These are phyloP conservation scores for Phytophthora cryptogea DNA, from an alignment of 352 stramenopile genomes.

Conservation along the genomic window DNA sequence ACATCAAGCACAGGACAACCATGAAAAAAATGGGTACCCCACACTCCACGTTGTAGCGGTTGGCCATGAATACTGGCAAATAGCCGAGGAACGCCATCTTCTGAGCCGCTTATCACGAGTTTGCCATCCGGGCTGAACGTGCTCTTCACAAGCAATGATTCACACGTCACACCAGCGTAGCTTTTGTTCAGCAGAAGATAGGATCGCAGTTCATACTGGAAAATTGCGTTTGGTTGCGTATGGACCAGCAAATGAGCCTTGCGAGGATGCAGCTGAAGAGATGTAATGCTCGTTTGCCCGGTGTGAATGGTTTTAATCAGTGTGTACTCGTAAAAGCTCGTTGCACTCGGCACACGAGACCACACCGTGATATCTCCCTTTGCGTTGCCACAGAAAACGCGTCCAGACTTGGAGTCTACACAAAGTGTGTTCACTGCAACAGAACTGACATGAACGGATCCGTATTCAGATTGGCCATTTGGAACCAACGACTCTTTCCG, in stretches of 20 bases:
- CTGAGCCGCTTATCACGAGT: conserved; percentile 60
- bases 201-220: conserved; percentile 77
- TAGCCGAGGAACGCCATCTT: conserved; percentile 62
- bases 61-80: conserved; percentile 62
- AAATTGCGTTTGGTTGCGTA: conserved; percentile 58
- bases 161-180: conserved; percentile 54
- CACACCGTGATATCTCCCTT: conserved; percentile 57
- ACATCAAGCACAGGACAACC: conserved; percentile 56
- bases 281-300: conserved; percentile 53
- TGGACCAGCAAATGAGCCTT: conserved; percentile 72
- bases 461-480: conserved; percentile 21
- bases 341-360: conserved; percentile 12
- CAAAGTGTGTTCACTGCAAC: conserved; percentile 56
- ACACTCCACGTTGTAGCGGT: conserved; percentile 48
- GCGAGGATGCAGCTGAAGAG: conserved; percentile 61
- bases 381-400: conserved; percentile 67
- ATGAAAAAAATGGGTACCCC: conserved; percentile 63
- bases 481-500: conserved; percentile 31
- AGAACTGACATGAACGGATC: conserved; percentile 30
- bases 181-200: conserved; percentile 78
- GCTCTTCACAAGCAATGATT: conserved; percentile 53
- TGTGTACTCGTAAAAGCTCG: conserved; percentile 31
- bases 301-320: conserved; percentile 59
- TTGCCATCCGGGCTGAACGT: conserved; percentile 70
- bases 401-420: conserved; percentile 43